These are phyloP conservation scores for Pholiota conissans DNA, from an alignment of 768 basidiomycete genomes.

Conservation along the genomic window DNA sequence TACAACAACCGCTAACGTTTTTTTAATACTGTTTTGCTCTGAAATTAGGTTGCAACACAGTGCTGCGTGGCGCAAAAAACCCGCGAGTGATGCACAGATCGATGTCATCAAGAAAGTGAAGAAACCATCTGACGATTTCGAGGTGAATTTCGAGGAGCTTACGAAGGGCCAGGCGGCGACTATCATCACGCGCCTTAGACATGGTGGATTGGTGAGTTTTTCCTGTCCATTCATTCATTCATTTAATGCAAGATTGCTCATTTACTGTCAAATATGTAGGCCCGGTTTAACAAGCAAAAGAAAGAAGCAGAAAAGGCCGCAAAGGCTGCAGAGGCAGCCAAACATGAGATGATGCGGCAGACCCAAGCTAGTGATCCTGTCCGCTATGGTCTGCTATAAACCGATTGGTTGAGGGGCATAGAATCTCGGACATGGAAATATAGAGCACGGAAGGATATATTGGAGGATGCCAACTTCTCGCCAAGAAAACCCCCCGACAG, in stretches of 20 bases:
- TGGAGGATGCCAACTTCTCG: no score
- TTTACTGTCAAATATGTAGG: constrained; percentile 30
- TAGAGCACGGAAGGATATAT: no score
- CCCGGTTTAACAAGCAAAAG: constrained; percentile 54
- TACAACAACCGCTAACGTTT: no score
- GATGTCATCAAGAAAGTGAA: neutral
- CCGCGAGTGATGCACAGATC: neutral
- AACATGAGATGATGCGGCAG: neutral
- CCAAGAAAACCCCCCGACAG: no score
- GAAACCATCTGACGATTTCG: neutral
- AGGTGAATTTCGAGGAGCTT: constrained; percentile 36
- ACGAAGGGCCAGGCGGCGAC: constrained; percentile 82
- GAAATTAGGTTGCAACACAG: neutral
- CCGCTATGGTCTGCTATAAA: constrained; percentile 54
- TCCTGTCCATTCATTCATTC: no score
- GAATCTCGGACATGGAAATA: no score
- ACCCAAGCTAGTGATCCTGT: constrained; percentile 57
- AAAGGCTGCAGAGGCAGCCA: constrained; percentile 46
- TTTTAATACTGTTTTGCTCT: no score
- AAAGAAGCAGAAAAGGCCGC: constrained; percentile 36
- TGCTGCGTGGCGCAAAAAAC: neutral
- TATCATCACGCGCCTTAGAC: constrained; percentile 74
- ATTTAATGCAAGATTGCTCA: neutral
- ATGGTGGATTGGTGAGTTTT: constrained; percentile 71
- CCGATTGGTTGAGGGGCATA: neutral